These are phyloP conservation scores for Trichosporon asahii DNA, from an alignment of 1,284 basidiomycete genomes.

Conservation along the genomic window DNA sequence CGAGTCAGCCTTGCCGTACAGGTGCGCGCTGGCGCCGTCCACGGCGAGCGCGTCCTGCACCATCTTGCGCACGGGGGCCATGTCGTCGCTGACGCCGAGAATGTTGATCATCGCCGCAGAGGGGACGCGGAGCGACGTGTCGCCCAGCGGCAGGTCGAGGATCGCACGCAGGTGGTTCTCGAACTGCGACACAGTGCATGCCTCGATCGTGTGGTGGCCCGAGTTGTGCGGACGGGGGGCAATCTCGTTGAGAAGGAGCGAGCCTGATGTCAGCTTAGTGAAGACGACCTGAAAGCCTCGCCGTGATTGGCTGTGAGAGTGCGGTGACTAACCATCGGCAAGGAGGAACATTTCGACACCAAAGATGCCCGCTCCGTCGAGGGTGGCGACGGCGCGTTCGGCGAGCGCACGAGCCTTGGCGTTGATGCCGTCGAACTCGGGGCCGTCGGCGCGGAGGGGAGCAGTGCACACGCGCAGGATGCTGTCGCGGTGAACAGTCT, in stretches of 20 bases:
- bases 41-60: constrained; percentile 60
- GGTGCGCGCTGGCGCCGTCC: constrained; percentile 77
- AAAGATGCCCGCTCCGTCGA: constrained; percentile 90
- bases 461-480: constrained; percentile 88
- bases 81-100: constrained; percentile 69
- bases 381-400: constrained; percentile 73
- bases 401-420: constrained; percentile 69
- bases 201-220: constrained; percentile 99
- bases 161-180: constrained; percentile 98
- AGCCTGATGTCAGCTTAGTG: constrained; percentile 55
- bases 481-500: constrained; percentile 92
- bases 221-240: constrained; percentile 99
- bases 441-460: constrained; percentile 61
- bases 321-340: constrained; percentile 63
- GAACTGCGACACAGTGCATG: constrained; percentile 93
- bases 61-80: constrained; percentile 59
- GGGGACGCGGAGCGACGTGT: constrained; percentile 81
- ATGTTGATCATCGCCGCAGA: constrained; percentile 93
- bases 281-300: not conserved
- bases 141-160: constrained; percentile 82
- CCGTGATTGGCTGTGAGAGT: not conserved
- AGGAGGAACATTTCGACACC: constrained; percentile 98
- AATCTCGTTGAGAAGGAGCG: constrained; percentile 90
- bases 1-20: constrained; percentile 90
- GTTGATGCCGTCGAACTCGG: constrained; percentile 56